These are phyloP conservation scores for Cytidiella melzeri DNA, from an alignment of 768 basidiomycete genomes.

Conservation along the genomic window DNA sequence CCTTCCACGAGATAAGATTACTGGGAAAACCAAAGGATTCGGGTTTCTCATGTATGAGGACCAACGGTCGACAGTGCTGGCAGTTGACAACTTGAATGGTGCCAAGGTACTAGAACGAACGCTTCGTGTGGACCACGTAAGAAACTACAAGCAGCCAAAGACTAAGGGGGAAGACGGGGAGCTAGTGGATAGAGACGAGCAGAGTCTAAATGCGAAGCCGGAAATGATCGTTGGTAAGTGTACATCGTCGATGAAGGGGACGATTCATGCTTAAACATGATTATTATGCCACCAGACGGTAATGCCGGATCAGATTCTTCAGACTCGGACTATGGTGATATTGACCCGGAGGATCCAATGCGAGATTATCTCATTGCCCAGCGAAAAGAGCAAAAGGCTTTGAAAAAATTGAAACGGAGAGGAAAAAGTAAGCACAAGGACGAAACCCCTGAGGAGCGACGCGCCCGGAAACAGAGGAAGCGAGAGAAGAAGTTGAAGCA, in stretches of 20 bases:
- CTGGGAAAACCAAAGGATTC: conserved; percentile 87
- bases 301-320: conserved; percentile 60
- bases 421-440: conserved; percentile 64
- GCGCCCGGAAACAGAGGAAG: conserved; percentile 68
- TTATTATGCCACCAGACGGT: conserved; percentile 33
- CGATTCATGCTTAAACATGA: not conserved
- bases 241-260: not conserved
- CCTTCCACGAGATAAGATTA: conserved; percentile 89
- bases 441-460: conserved; percentile 76
- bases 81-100: conserved; percentile 98
- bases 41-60: conserved; percentile 99
- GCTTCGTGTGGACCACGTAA: conserved; percentile 88
- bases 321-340: conserved; percentile 53
- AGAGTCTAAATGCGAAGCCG: conserved; percentile 84
- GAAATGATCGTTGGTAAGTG: conserved; percentile 56
- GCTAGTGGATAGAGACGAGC: conserved; percentile 77
- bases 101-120: conserved; percentile 82
- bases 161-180: conserved; percentile 77
- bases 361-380: conserved; percentile 82
- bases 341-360: conserved; percentile 99
- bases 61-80: conserved; percentile 91
- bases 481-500: conserved; percentile 55
- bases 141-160: conserved; percentile 86
- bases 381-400: conserved; percentile 61
- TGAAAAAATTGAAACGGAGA: conserved; percentile 48